These are phyloP conservation scores for Mucor racemosus DNA, from an alignment of 371 early-diverging fungal species.

Conservation along the genomic window DNA sequence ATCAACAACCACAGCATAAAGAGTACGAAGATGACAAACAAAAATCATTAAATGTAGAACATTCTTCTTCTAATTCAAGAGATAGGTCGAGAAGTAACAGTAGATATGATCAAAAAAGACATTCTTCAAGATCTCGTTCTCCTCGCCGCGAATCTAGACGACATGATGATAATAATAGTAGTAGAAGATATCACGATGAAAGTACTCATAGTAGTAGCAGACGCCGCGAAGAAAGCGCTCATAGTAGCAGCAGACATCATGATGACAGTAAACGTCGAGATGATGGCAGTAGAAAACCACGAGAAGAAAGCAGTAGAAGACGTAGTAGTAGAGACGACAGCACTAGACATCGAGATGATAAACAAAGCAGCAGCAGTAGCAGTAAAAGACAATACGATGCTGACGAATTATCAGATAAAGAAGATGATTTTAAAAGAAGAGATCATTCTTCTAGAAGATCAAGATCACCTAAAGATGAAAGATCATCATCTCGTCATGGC, in stretches of 20 bases:
- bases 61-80: conserved; percentile 4
- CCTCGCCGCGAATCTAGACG: conserved; percentile 12
- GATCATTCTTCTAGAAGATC: conserved; percentile 28
- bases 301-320: conserved; percentile 1
- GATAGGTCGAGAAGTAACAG: conserved; percentile 3
- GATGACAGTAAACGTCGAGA: conserved; percentile 5
- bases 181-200: conserved; percentile 23
- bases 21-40: conserved; percentile 21
- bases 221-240: conserved; percentile 6
- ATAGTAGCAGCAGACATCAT: conserved; percentile 13
- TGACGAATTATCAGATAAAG: background rate
- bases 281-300: background rate
- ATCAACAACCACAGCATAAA: background rate
- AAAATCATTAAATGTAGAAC: conserved; percentile 8
- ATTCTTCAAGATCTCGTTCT: conserved; percentile 21
- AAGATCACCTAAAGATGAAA: background rate
- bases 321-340: conserved; percentile 6
- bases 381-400: background rate
- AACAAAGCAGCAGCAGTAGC: background rate
- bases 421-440: background rate
- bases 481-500: background rate
- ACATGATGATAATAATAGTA: conserved; percentile 18
- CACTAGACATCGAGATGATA: background rate
- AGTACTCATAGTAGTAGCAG: conserved; percentile 11
- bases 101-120: conserved; percentile 15